These are phyloP conservation scores for Peronospora tabacina DNA, from an alignment of 352 stramenopile species.

Conservation along the genomic window DNA sequence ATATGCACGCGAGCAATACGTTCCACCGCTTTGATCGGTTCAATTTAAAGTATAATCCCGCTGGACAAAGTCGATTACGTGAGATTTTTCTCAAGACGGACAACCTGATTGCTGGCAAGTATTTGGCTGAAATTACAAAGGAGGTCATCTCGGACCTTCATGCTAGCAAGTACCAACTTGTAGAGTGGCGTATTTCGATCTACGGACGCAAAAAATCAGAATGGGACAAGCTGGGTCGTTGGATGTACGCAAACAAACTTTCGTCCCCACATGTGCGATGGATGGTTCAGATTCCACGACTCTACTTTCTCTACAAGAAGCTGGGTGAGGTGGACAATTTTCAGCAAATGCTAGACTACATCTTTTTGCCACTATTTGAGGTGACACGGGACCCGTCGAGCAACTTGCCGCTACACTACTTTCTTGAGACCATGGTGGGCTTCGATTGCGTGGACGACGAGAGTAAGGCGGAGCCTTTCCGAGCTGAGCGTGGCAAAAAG, in stretches of 20 bases:
- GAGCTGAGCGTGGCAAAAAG: slow-evolving; percentile 65
- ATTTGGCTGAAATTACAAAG: slow-evolving; percentile 94
- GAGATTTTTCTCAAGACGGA: slow-evolving; percentile 99
- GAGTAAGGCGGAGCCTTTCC: slow-evolving; percentile 88
- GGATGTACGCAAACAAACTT: slow-evolving; percentile 93
- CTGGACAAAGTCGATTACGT: slow-evolving; percentile 89
- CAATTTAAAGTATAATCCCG: slow-evolving; percentile 98
- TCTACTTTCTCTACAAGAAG: slow-evolving; percentile 97
- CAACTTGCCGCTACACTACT: slow-evolving; percentile 88
- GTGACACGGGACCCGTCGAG: slow-evolving; percentile 93
- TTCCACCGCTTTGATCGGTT: slow-evolving; percentile 99
- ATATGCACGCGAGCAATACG: slow-evolving; percentile 99
- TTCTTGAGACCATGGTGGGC: slow-evolving; percentile 92
- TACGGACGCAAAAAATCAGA: slow-evolving; percentile 91
- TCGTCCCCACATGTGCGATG: slow-evolving; percentile 93
- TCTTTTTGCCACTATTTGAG: slow-evolving; percentile 97
- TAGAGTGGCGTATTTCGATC: slow-evolving; percentile 92
- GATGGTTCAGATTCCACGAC: slow-evolving; percentile 95
- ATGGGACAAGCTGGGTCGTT: slow-evolving; percentile 94
- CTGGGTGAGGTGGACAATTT: slow-evolving; percentile 90
- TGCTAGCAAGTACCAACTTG: slow-evolving; percentile 92
- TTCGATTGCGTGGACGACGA: slow-evolving; percentile 99
- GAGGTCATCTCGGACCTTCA: slow-evolving; percentile 86
- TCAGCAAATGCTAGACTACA: slow-evolving; percentile 96
- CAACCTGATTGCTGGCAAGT: slow-evolving; percentile 94